A percentile compares a stretch with the other conserved stretches of the same genome.
Conservation (phyloP, 2,329 filamentous ascomycete species). For the Chalara sp. region DNA sequence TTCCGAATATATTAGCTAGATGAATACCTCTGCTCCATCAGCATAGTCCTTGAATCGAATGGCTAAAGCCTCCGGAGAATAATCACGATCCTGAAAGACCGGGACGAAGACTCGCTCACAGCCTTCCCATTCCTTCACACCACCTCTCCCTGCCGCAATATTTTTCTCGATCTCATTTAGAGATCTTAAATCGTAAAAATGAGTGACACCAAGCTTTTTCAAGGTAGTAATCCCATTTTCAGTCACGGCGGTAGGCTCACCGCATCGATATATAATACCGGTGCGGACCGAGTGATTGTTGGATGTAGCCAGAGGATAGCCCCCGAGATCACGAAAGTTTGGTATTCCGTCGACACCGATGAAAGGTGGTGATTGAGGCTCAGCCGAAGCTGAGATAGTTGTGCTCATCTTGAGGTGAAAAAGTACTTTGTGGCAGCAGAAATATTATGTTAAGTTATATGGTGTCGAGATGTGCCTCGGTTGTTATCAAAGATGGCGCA, state of each 20-base stretch:
- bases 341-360: conserved; percentile 47
- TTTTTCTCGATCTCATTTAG: conserved; percentile 47
- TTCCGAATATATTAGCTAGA: neutral
- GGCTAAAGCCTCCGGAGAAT: conserved; percentile 56
- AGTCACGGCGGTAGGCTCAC: conserved; percentile 55
- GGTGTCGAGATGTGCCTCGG: no score
- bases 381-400: neutral
- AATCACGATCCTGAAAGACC: conserved; percentile 57
- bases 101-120: conserved; percentile 53
- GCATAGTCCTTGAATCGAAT: conserved; percentile 55
- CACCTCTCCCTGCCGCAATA: conserved; percentile 26
- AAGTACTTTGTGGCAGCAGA: no score
- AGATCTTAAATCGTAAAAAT: conserved; percentile 64
- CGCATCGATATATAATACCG: conserved; percentile 58
- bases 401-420: conserved; percentile 8
- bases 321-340: conserved; percentile 65
- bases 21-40: conserved; percentile 37
- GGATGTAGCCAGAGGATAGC: conserved; percentile 39
- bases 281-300: conserved; percentile 38
- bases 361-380: conserved; percentile 39
- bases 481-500: no score
- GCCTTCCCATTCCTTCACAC: conserved; percentile 40
- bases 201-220: conserved; percentile 49
- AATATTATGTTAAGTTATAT: no score
- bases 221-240: conserved; percentile 45